Evolutionary conservation across 331 rosid genomes (phyloP).

Genomic region (Pyrus hybrid): DNA sequence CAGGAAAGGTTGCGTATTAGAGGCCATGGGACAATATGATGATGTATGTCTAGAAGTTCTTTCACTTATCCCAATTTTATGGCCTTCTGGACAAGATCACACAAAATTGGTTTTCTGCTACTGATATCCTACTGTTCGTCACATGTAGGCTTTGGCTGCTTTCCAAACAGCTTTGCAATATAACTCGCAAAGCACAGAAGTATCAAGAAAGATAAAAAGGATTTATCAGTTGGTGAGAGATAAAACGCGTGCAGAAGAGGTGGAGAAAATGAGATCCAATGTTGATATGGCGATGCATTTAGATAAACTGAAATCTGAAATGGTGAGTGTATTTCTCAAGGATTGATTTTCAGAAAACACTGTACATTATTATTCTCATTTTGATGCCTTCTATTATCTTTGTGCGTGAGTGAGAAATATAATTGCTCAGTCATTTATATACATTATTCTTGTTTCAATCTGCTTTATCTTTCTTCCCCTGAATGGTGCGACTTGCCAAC

Average conservation of each 20-base stretch:
- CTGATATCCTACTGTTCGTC: conserved; percentile 20
- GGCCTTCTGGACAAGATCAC: conserved; percentile 1
- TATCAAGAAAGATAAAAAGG: conserved; percentile 74
- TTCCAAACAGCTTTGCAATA: conserved; percentile 68
- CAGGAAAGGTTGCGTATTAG: conserved; percentile 94
- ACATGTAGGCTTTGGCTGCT: conserved; percentile 67
- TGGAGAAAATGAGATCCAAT: conserved; percentile 77
- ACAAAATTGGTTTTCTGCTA: conserved; percentile 1
- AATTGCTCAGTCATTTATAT: background rate
- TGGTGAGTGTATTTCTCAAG: conserved; percentile 51
- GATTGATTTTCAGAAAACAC: background rate
- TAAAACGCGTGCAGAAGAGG: conserved; percentile 71
- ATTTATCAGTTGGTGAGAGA: conserved; percentile 59
- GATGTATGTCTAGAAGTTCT: conserved; percentile 43
- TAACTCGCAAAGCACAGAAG: conserved; percentile 87
- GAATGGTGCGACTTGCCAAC: background rate
- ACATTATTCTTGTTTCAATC: background rate
- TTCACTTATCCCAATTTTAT: conserved; percentile 9
- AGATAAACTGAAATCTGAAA: conserved; percentile 61
- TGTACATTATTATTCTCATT: background rate
- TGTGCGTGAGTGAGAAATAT: background rate
- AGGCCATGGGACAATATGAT: conserved; percentile 85
- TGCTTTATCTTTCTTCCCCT: background rate
- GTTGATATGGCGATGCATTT: conserved; percentile 72
- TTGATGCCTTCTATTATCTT: background rate